phyloP scores from a whole-genome alignment of 2,329 filamentous ascomycete species.

The Magnaporthales sp. region DNA sequence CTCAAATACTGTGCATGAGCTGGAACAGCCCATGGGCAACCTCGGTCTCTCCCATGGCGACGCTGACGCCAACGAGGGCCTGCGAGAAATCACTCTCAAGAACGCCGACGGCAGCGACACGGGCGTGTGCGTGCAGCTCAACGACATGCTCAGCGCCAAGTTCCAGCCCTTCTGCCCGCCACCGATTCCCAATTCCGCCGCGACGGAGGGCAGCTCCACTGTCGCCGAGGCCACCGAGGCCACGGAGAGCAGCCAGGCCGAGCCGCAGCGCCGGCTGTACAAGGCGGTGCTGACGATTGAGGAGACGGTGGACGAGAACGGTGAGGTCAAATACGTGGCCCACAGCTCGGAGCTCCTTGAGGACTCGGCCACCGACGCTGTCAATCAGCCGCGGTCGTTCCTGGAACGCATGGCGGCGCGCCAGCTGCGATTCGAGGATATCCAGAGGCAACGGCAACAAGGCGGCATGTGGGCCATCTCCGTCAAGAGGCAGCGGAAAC shows the following conservation, averaged over 20 bases:
- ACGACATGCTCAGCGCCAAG: slow-evolving; percentile 54
- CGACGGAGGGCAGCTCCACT: slow-evolving; percentile 19
- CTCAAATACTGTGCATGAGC: slow-evolving; percentile 46
- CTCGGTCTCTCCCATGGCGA: slow-evolving; percentile 34
- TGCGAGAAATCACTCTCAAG: slow-evolving; percentile 42
- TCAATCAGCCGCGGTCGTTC: slow-evolving; percentile 46
- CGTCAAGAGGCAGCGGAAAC: slow-evolving; percentile 82
- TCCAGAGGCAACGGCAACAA: slow-evolving; percentile 27
- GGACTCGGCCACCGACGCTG: too few relatives aligned
- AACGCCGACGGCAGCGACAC: slow-evolving; percentile 48
- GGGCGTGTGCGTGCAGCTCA: slow-evolving; percentile 56
- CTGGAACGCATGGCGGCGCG: slow-evolving; percentile 62
- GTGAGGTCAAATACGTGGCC: slow-evolving; percentile 50
- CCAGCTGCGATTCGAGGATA: slow-evolving; percentile 50
- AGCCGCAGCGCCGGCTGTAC: slow-evolving; percentile 46
- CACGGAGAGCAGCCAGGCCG: slow-evolving; percentile 18
- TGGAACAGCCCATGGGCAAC: slow-evolving; percentile 49
- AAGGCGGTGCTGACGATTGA: slow-evolving; percentile 60
- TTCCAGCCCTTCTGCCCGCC: slow-evolving; percentile 79
- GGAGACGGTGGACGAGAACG: slow-evolving; percentile 51
- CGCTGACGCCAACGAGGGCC: slow-evolving; percentile 34
- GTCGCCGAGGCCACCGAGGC: slow-evolving; percentile 26
- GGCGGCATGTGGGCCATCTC: slow-evolving; percentile 71
- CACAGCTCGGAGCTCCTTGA: slow-evolving; percentile 51
- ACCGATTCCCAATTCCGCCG: slow-evolving; percentile 61